Conservation (phyloP, 148 eudicot genomes). For the Nyssa sinensis region DNA sequence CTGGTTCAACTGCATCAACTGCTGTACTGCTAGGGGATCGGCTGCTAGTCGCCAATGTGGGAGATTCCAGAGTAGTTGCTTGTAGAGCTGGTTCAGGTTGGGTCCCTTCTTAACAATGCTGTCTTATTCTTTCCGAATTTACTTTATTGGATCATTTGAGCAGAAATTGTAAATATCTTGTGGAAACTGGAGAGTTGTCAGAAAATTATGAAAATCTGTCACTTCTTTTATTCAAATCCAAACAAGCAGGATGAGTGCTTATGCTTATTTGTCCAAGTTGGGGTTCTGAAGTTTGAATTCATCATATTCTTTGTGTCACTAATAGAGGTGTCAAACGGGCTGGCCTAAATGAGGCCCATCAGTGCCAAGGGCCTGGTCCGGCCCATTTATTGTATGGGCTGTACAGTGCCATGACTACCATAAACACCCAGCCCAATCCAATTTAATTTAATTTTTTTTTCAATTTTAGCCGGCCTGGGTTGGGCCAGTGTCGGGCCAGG, state of each 20-base stretch:
- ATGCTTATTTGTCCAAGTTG: not conserved
- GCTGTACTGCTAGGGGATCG: conserved; percentile 60
- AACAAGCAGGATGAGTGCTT: no score
- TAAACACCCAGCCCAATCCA: no score
- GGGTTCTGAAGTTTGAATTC: not conserved
- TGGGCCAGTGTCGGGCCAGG: no score
- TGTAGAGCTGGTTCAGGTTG: conserved; percentile 71
- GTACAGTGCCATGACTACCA: no score
- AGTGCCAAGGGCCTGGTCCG: no score
- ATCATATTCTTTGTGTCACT: not conserved
- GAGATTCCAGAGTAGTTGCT: conserved; percentile 80
- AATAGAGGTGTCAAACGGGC: no score
- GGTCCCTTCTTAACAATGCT: conserved; percentile 6
- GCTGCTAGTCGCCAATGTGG: conserved; percentile 78
- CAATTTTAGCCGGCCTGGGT: no score
- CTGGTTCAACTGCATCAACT: conserved; percentile 87
- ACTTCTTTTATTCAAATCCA: not conserved
- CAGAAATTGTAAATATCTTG: no score
- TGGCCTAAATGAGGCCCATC: no score
- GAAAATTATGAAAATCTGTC: not conserved
- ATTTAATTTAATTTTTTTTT: no score
- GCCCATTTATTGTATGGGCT: no score
- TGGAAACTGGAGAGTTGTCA: not conserved
- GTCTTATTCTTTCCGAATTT: not conserved
- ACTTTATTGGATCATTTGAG: not conserved